These are phyloP conservation scores for Paracoccidioides brasiliensis DNA, from an alignment of 2,329 filamentous ascomycete genomes.

Conservation along the genomic window DNA sequence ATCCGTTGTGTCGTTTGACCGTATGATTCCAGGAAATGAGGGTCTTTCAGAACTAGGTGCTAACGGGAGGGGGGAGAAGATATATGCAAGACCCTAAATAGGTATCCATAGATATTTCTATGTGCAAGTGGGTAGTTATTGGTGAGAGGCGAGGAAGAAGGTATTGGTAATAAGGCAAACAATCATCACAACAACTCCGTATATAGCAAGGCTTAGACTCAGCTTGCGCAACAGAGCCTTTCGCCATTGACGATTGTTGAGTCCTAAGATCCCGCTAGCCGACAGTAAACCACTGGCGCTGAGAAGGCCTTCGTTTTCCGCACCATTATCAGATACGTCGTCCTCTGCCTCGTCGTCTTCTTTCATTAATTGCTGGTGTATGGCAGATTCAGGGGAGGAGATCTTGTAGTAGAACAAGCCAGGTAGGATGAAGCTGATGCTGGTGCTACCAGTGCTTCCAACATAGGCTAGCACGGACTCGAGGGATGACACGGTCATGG, in stretches of 20 bases:
- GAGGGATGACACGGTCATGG: slow-evolving; percentile 79
- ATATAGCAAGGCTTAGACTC: slow-evolving; percentile 63
- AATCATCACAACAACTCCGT: slow-evolving; percentile 78
- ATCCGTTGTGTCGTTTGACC: background rate
- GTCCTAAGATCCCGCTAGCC: slow-evolving; percentile 46
- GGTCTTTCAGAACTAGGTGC: no score
- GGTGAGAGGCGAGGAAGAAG: slow-evolving; percentile 59
- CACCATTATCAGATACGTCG: slow-evolving; percentile 18
- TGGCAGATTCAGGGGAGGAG: slow-evolving; percentile 70
- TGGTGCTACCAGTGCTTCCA: slow-evolving; percentile 83
- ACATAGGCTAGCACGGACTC: slow-evolving; percentile 92
- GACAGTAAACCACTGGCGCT: slow-evolving; percentile 34
- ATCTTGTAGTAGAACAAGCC: slow-evolving; percentile 99
- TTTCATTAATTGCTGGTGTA: slow-evolving; percentile 78
- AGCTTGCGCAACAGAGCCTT: slow-evolving; percentile 53
- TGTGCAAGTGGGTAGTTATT: slow-evolving; percentile 9
- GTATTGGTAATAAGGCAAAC: slow-evolving; percentile 77
- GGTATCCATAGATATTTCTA: background rate
- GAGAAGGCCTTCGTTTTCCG: slow-evolving; percentile 20
- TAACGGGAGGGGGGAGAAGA: background rate
- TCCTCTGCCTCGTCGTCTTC: slow-evolving; percentile 62
- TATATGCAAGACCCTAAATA: background rate
- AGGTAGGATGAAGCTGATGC: slow-evolving; percentile 92
- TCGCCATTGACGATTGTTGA: slow-evolving; percentile 51
- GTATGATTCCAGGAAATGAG: background rate